Conservation (phyloP, 768 basidiomycete genomes). For the Candolleomyces aberdarensis region DNA sequence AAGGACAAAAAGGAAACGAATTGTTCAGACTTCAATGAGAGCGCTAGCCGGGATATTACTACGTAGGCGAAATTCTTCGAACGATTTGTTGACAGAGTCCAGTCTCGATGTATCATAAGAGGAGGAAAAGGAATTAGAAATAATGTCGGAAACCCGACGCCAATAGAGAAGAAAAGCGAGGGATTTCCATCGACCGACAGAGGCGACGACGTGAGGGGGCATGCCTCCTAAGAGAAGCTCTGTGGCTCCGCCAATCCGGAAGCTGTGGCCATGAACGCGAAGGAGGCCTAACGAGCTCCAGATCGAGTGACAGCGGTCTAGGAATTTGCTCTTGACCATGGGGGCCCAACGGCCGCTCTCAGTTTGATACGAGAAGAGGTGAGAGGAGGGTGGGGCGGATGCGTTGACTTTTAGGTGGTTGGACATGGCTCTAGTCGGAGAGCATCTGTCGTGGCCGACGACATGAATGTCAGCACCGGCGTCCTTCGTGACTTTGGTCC, state of each 20-base stretch:
- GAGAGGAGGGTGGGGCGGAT: slow-evolving; percentile 12
- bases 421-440: slow-evolving; percentile 18
- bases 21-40: not conserved
- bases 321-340: slow-evolving; percentile 9
- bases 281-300: slow-evolving; percentile 9
- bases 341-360: not conserved
- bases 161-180: slow-evolving; percentile 28
- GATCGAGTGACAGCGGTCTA: slow-evolving; percentile 8
- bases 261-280: slow-evolving; percentile 20
- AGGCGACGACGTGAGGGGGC: slow-evolving; percentile 29
- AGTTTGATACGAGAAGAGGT: slow-evolving; percentile 11
- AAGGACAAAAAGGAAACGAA: not conserved
- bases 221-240: slow-evolving; percentile 23
- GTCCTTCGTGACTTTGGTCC: slow-evolving; percentile 29
- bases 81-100: not conserved
- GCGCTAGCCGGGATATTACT: not conserved
- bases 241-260: slow-evolving; percentile 25
- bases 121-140: not conserved
- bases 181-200: slow-evolving; percentile 31
- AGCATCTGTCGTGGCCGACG: slow-evolving; percentile 10
- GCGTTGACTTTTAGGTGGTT: slow-evolving; percentile 18
- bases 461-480: slow-evolving; percentile 25
- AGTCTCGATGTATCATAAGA: not conserved
- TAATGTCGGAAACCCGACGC: slow-evolving; percentile 4
- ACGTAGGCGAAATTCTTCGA: not conserved